Conservation (phyloP, 2,329 filamentous ascomycete species). For the Ophiosphaerella herpotricha region DNA sequence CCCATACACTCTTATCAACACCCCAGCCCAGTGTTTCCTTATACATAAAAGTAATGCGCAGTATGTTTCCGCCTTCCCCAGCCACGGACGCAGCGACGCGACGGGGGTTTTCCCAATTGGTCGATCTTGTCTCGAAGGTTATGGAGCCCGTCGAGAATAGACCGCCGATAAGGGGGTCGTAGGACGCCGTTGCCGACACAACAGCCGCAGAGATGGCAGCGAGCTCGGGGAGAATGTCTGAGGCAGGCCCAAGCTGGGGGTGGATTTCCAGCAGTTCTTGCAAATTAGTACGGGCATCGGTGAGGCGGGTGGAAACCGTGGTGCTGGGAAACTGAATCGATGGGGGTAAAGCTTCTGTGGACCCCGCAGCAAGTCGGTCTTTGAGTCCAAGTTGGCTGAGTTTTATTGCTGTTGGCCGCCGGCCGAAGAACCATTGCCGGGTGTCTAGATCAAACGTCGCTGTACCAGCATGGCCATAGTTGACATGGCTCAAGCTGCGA, state of each 20-base stretch:
- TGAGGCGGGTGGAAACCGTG: not conserved
- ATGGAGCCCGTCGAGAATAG: constrained; percentile 63
- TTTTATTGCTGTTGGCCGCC: constrained; percentile 34
- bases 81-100: constrained; percentile 43
- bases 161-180: constrained; percentile 48
- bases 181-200: constrained; percentile 30
- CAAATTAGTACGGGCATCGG: constrained; percentile 11
- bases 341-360: constrained; percentile 21
- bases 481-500: constrained; percentile 52
- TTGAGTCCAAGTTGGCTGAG: constrained; percentile 33
- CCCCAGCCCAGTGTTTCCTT: constrained; percentile 62
- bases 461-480: constrained; percentile 60
- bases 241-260: constrained; percentile 31
- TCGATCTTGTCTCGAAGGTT: constrained; percentile 50
- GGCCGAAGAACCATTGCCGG: constrained; percentile 55
- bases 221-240: constrained; percentile 26
- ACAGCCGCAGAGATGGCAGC: constrained; percentile 36
- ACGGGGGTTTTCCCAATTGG: constrained; percentile 30
- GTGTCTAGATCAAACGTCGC: constrained; percentile 55
- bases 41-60: constrained; percentile 60
- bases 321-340: constrained; percentile 7
- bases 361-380: constrained; percentile 15
- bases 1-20: constrained; percentile 49
- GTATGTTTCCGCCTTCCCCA: constrained; percentile 62
- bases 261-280: constrained; percentile 21